A percentile compares a stretch with the other conserved stretches of the same genome.
Evolutionary conservation across 805 yeast genomes (phyloP).

Genomic region (Spathaspora boniae): DNA sequence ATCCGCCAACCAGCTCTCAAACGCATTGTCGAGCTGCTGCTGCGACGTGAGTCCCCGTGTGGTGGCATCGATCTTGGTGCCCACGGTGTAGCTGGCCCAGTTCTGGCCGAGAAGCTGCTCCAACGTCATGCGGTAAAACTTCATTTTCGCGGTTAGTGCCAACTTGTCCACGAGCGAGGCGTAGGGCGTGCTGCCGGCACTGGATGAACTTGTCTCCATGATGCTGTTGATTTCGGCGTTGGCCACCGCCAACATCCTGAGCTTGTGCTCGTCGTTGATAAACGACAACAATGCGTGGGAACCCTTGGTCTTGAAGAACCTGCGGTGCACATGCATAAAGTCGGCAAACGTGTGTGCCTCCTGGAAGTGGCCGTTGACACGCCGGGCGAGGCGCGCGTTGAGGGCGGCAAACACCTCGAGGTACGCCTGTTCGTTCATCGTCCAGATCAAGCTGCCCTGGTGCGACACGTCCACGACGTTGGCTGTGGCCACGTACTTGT

Average conservation of each 20-base stretch:
- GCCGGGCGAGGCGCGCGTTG: constrained; percentile 18
- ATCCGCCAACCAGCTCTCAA: constrained; percentile 47
- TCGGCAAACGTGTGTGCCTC: constrained; percentile 25
- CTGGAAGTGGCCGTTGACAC: constrained; percentile 24
- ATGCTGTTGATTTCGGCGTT: constrained; percentile 22
- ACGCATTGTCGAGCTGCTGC: constrained; percentile 40
- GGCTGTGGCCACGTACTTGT: constrained; percentile 23
- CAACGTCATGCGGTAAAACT: constrained; percentile 22
- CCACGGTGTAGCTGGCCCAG: constrained; percentile 44
- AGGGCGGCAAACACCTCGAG: constrained; percentile 16
- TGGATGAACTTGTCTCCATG: constrained; percentile 13
- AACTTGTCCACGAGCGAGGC: constrained; percentile 16
- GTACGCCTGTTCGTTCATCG: constrained; percentile 25
- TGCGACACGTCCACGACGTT: constrained; percentile 31
- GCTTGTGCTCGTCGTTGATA: constrained; percentile 35
- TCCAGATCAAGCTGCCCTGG: constrained; percentile 28
- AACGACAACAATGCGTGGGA: constrained; percentile 18
- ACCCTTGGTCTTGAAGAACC: constrained; percentile 16
- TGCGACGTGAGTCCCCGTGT: constrained; percentile 43
- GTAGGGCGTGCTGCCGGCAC: too few species aligned
- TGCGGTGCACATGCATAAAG: constrained; percentile 22
- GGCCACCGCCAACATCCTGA: constrained; percentile 28
- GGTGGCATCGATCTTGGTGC: constrained; percentile 56
- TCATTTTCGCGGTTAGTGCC: constrained; percentile 18
- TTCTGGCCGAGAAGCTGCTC: constrained; percentile 26